A percentile compares a stretch with the other conserved stretches of the same genome.
Conservation (phyloP, 2,329 filamentous ascomycete species). For the Diaporthe sp. region DNA sequence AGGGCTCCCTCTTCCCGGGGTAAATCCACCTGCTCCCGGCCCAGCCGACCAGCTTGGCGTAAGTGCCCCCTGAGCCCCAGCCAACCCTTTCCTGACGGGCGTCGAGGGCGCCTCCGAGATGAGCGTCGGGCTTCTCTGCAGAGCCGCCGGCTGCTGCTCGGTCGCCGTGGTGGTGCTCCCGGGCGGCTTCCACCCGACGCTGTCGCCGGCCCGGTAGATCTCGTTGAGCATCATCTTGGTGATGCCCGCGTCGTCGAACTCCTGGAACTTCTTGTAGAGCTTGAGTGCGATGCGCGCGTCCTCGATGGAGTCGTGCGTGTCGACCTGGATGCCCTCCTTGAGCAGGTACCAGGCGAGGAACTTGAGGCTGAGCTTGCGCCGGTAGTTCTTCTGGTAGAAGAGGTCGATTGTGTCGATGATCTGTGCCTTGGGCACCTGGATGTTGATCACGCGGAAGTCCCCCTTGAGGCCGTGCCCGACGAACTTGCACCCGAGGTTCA, state of each 20-base stretch:
- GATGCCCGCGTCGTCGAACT: slow-evolving; percentile 89
- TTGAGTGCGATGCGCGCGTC: slow-evolving; percentile 92
- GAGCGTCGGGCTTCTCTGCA: slow-evolving; percentile 31
- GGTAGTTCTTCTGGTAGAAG: slow-evolving; percentile 85
- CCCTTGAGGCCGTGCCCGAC: slow-evolving; percentile 94
- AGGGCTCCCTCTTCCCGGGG: slow-evolving; percentile 32
- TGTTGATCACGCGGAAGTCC: slow-evolving; percentile 98
- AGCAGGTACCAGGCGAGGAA: slow-evolving; percentile 94
- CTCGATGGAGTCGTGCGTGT: slow-evolving; percentile 95
- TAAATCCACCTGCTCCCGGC: slow-evolving; percentile 30
- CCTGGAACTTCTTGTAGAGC: slow-evolving; percentile 89
- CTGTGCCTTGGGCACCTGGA: slow-evolving; percentile 90
- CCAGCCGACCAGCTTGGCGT: slow-evolving; percentile 36
- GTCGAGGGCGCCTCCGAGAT: slow-evolving; percentile 38
- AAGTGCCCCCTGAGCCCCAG: slow-evolving; percentile 16
- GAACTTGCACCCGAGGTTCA: slow-evolving; percentile 95
- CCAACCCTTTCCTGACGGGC: slow-evolving; percentile 36
- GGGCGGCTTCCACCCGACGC: slow-evolving; percentile 38
- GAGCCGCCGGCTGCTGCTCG: slow-evolving; percentile 6
- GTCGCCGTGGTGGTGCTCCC: slow-evolving; percentile 23
- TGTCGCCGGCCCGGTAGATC: slow-evolving; percentile 73
- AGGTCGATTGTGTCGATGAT: slow-evolving; percentile 95
- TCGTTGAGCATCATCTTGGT: slow-evolving; percentile 87
- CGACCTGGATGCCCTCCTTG: slow-evolving; percentile 93
- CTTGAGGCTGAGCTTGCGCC: slow-evolving; percentile 89